Evolutionary conservation across 345 rosid genomes (phyloP).

Genomic region (Eucalyptus globulus): DNA sequence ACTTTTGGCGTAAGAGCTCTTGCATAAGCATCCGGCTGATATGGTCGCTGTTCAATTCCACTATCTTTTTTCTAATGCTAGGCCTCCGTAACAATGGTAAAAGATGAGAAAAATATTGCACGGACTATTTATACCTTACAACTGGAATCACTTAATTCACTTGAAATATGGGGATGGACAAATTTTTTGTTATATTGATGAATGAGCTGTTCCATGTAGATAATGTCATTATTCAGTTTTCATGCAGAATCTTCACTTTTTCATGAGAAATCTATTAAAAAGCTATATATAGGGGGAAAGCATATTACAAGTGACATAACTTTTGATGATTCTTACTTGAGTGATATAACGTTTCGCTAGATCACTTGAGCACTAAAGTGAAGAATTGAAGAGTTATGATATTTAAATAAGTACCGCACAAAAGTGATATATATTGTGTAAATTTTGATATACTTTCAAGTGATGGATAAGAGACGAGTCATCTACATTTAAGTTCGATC

Average conservation of each 20-base stretch:
- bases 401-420: too few species aligned
- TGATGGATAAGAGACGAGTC: neutral
- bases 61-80: neutral
- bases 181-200: neutral
- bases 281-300: neutral
- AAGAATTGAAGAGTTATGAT: too few species aligned
- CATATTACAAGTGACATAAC: neutral
- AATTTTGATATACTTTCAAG: neutral
- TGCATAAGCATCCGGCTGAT: neutral
- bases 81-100: neutral
- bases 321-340: too few species aligned
- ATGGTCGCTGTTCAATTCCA: too few species aligned
- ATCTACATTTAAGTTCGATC: too few species aligned
- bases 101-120: neutral
- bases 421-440: neutral
- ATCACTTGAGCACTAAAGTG: neutral
- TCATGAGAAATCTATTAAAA: neutral
- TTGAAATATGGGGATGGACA: neutral
- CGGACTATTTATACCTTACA: neutral
- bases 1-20: accelerated
- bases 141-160: too few species aligned
- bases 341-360: neutral
- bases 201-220: neutral
- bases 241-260: neutral
- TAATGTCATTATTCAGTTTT: neutral